Base-by-base conservation (phyloP, 148 eudicot genomes). In the Rhododendron vialii region DNA sequence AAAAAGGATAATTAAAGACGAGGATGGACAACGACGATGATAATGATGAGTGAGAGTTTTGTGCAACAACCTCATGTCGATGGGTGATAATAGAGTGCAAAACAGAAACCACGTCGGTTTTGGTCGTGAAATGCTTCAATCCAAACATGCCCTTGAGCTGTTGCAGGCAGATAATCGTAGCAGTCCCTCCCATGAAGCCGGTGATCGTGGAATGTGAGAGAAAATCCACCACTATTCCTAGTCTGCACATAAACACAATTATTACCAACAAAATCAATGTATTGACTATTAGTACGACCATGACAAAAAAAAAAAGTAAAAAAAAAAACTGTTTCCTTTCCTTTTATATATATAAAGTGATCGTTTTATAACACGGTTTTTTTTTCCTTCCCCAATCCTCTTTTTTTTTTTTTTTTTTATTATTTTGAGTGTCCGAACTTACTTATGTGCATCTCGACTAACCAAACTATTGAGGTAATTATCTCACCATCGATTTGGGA, bases 121-220 rank as follows among this genome's bases (percentile, higher is more conserved):
- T 89, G 7, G 84, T 65, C 0, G 98, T 94, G 81, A 97, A 97
- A 86, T 95, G 95, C 59, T 79, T 84, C 84, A 95, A 63, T 10
- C 98, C 99, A 65, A 97, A 90, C 74, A 97, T 20, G 13, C 96
- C 98, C 89, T 95, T 97, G 73, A 97, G 63, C 43, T 97, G 99
- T 81, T 97, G 99, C 13, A 97, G 86, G 73, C 87, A 84, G n/a
- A 97, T 95, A 17, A 97, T 83, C 0, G 90, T 78, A 7, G 99
- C 99, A 7, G 99, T 93, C 73, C 99, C 99, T 86, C 98, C 98
- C 98, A 95, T 97, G 88, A 97, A 97, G 18, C 99, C 99, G 4
- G 90, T 89, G 41, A 97, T 97, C 0, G 98, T 94, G 20, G 99
- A 93, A 88, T 97, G 99, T 53, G 99, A 94, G 18, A 97, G 75